Percentiles rank a stretch among this genome's conserved stretches.
Evolutionary conservation across 495 filamentous ascomycete species (phyloP).

Genomic region (Daldinia bambusicola): DNA sequence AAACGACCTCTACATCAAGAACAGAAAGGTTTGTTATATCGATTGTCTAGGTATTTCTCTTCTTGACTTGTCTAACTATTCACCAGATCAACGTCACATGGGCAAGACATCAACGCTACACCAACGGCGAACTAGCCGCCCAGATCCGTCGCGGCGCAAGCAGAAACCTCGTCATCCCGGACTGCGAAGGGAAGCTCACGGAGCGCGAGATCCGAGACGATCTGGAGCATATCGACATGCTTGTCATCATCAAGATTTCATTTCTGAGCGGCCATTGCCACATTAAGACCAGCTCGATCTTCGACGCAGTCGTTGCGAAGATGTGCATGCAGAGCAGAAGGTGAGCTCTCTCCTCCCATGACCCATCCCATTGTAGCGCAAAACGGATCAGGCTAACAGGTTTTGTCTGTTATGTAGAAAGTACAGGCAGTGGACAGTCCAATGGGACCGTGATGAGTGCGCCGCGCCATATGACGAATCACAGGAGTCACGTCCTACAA

Average conservation of each 20-base stretch:
- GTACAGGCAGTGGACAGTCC: constrained; percentile 80
- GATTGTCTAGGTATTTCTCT: neutral
- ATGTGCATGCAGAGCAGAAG: constrained; percentile 81
- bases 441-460: constrained; percentile 80
- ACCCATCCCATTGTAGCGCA: neutral
- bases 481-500: neutral
- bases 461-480: neutral
- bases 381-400: constrained; percentile 8
- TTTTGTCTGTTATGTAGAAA: constrained; percentile 47
- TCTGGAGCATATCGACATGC: constrained; percentile 83
- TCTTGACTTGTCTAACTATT: constrained; percentile 11
- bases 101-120: constrained; percentile 73
- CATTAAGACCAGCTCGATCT: constrained; percentile 80
- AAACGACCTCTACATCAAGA: constrained; percentile 74
- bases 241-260: constrained; percentile 73
- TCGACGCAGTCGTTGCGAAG: constrained; percentile 77
- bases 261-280: constrained; percentile 67
- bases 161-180: constrained; percentile 76
- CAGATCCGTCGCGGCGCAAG: constrained; percentile 77
- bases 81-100: constrained; percentile 30
- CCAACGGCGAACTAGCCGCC: constrained; percentile 71
- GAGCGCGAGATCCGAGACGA: constrained; percentile 74
- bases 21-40: constrained; percentile 68
- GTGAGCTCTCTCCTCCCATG: constrained; percentile 40
- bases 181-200: constrained; percentile 67